A percentile compares a stretch with the other conserved stretches of the same genome.
phyloP scores from a whole-genome alignment of 148 eudicot species.

The Nyssa sinensis region DNA sequence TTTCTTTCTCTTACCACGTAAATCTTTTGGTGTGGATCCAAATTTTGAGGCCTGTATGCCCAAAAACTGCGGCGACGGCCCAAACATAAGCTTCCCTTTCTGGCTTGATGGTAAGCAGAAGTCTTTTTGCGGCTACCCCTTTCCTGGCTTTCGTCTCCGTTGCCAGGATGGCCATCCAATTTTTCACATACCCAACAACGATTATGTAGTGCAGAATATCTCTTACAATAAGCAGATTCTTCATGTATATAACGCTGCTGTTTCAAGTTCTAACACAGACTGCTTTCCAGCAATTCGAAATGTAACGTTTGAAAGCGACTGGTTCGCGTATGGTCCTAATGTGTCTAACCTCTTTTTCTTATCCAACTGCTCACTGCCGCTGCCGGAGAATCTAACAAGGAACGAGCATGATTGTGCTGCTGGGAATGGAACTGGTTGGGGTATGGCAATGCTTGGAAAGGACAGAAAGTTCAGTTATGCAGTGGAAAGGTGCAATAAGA shows the following conservation, averaged over 20 bases:
- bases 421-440: background rate
- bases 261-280: background rate
- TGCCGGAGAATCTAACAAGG: background rate
- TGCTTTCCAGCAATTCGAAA: conserved; percentile 30
- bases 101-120: conserved; percentile 26
- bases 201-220: conserved; percentile 25
- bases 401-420: conserved; percentile 20
- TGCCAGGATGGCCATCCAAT: conserved; percentile 25
- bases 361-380: conserved; percentile 24
- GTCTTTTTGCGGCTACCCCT: conserved; percentile 50
- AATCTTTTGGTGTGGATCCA: conserved; percentile 18
- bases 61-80: conserved; percentile 26
- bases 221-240: conserved; percentile 24
- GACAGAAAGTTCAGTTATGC: conserved; percentile 18
- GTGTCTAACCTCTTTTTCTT: conserved; percentile 21
- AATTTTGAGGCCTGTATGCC: conserved; percentile 30
- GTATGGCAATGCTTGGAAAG: conserved; percentile 17
- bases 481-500: conserved; percentile 7
- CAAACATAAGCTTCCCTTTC: conserved; percentile 46
- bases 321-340: conserved; percentile 8
- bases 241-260: conserved; percentile 31
- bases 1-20: conserved; percentile 1
- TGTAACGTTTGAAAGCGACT: conserved; percentile 6
- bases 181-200: conserved; percentile 26
- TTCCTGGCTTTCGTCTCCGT: conserved; percentile 43